Base-by-base conservation (phyloP, 208 protist genomes). In the Crithidia bombi region DNA sequence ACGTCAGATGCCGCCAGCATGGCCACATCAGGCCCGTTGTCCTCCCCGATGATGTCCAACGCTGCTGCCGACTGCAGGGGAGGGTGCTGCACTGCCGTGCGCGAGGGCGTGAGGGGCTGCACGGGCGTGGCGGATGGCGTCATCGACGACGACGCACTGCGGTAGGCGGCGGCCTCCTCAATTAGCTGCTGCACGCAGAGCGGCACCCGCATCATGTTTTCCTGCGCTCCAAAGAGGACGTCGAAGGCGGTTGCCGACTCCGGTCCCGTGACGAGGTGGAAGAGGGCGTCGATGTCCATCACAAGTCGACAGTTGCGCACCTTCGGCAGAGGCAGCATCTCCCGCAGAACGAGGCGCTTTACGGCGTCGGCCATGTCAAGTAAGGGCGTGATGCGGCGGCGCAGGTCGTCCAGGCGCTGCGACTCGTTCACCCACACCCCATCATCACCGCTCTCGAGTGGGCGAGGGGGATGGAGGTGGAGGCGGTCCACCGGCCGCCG, bases 171-270 rank as follows among this genome's bases (percentile, higher is more conserved):
- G 3, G 66, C 80, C 57, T 80, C 71, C 19, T 65, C 69, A n/a
- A 93, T 47, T 17, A 88, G 68, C 33, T 75, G 51, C 57, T 81
- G 61, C 69, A 90, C 87, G 35, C 72, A 68, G 33, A 67, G 38
- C 21, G 91, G 84, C n/a, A 96, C 70, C 12, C 91, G 86, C 72
- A 96, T 85, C 85, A 90, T 85, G 63, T 96, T 93, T 51, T 77
- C 78, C 25, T 86, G 61, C 23, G 51, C 61, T 26, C 69, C 51
- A 66, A 89, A 92, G 15, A 91, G 62, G 19, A 66, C 58, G 39
- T 88, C 71, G 52, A 84, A 96, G n/a, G 81, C 49, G 17, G 17
- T 59, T 7, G 58, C 71, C 14, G 74, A 83, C 38, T 73, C 44
- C 0, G 47, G 39, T 30, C 71, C 73, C 30, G 65, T 82, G 38